Base-by-base conservation (phyloP, 192 early-diverging fungal genomes). In the Backusella mclennaniae region DNA sequence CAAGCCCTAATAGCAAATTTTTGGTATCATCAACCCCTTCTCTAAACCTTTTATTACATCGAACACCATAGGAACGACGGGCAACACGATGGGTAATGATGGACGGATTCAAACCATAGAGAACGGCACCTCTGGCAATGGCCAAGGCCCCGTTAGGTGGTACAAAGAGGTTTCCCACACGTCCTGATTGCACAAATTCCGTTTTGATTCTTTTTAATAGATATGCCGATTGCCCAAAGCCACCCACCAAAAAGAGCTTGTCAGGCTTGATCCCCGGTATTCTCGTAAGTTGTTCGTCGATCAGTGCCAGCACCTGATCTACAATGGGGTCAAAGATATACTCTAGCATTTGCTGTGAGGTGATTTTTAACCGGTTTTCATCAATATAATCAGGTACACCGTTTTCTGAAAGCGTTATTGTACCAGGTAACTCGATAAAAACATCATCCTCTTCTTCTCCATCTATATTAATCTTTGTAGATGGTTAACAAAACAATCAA, bases 231-330 rank as follows among this genome's bases (percentile, higher is more conserved):
- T 79, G 77, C 31, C 85, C 84, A 69, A 84, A 83, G 36, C 85
- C 85, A 56, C 85, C 85, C 14, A 86, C 85, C 70, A 86, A 77
- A 73, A 84, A 86, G 41, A 86, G 42, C 38, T 84, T 79, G 7
- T 78, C 53, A 19, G 76, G 79, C 6, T 67, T 59, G 26, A 73
- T 69, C 21, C 74, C 78, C 0, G 70, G 29, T 29, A 63, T 63
- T 35, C 76, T 68, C 9, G 67, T 66, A 46, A 84, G 75, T 72
- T 86, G 85, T 44, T 76, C 66, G 42, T 78, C 66, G 36, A 86
- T 86, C 53, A 86, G 35, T 31, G 36, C 78, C 3, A 84, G 36
- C 39, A 86, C 76, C 36, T 74, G 69, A 35, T 83, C 71, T 35
- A 84, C 71, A 1, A 84, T 73, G 0, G 83, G 83, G 59, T 86